Evolutionary conservation across 2,329 filamentous ascomycete genomes (phyloP), one percentile per base, ranked within the genome.

Genomic region (Colletotrichum tofieldiae): DNA sequence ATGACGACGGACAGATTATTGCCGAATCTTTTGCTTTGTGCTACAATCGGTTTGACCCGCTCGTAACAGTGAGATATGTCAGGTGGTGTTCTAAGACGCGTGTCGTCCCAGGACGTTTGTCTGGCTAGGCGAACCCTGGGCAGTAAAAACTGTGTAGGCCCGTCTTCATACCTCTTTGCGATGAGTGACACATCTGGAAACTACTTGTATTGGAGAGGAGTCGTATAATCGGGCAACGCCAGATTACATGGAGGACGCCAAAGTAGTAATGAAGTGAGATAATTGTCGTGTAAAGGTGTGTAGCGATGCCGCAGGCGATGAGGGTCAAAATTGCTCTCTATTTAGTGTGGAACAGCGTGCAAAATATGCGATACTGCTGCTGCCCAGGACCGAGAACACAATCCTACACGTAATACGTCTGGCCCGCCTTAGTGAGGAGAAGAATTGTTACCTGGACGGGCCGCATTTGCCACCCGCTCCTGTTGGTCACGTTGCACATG

Each of bases 1-100:
- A n/a, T n/a, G n/a, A n/a, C n/a, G n/a, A n/a, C n/a, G n/a, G n/a
- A n/a, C n/a, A n/a, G n/a, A n/a, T n/a, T n/a, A n/a, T n/a, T n/a
- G n/a, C n/a, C n/a, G n/a, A n/a, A n/a, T n/a, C n/a, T n/a, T n/a
- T n/a, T n/a, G n/a, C n/a, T n/a, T n/a, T n/a, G n/a, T n/a, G n/a
- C n/a, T n/a, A n/a, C n/a, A n/a, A n/a, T n/a, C n/a, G n/a, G n/a
- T n/a, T n/a, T n/a, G n/a, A n/a, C n/a, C n/a, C n/a, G n/a, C n/a
- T n/a, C n/a, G n/a, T n/a, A n/a, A n/a, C n/a, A n/a, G n/a, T 60
- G 23, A 60, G 58, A 45, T 60, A 41, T 60, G 58, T 47, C 23
- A 60, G 52, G 58, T 41, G 58, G 58, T 47, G 39, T 39, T 14
- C 20, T 41, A 29, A 60, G 58, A 60, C 41, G 39, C 47, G 41